These are phyloP conservation scores for Oleoguttula mirabilis DNA, from an alignment of 495 filamentous ascomycete species.

Conservation along the genomic window DNA sequence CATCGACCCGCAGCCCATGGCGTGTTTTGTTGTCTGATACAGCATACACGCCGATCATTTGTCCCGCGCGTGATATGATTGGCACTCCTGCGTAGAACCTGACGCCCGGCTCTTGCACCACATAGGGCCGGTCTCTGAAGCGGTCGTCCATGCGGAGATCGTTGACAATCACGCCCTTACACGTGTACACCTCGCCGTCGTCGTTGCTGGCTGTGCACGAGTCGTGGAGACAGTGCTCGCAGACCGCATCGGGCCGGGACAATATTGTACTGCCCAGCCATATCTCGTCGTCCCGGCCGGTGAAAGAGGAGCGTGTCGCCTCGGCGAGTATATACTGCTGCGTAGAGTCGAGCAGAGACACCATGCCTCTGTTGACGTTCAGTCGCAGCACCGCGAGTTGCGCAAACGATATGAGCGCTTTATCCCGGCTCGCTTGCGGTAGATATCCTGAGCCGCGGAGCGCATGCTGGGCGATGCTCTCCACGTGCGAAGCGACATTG, in stretches of 20 bases:
- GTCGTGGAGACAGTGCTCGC: constrained; percentile 19
- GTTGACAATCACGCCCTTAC: constrained; percentile 25
- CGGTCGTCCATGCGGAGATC: constrained; percentile 30
- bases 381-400: constrained; percentile 35
- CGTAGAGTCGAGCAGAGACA: constrained; percentile 31
- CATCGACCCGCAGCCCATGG: no score
- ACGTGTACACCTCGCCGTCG: constrained; percentile 4
- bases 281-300: constrained; percentile 18
- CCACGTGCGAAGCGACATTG: no score
- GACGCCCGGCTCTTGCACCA: constrained; percentile 2
- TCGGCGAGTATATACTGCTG: constrained; percentile 35
- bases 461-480: no score
- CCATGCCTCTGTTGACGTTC: constrained; percentile 28
- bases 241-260: background rate
- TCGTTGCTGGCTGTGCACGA: background rate
- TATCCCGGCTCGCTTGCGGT: no score
- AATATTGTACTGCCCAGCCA: constrained; percentile 21
- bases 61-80: constrained; percentile 9
- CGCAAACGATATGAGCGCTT: constrained; percentile 34
- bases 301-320: constrained; percentile 17
- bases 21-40: constrained; percentile 12
- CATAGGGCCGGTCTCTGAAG: constrained; percentile 25
- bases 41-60: constrained; percentile 12
- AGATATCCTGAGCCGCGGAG: no score
- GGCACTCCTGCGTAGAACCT: constrained; percentile 21